Conservation (phyloP, 192 early-diverging fungal genomes). For the Blastocladiella britannica region DNA sequence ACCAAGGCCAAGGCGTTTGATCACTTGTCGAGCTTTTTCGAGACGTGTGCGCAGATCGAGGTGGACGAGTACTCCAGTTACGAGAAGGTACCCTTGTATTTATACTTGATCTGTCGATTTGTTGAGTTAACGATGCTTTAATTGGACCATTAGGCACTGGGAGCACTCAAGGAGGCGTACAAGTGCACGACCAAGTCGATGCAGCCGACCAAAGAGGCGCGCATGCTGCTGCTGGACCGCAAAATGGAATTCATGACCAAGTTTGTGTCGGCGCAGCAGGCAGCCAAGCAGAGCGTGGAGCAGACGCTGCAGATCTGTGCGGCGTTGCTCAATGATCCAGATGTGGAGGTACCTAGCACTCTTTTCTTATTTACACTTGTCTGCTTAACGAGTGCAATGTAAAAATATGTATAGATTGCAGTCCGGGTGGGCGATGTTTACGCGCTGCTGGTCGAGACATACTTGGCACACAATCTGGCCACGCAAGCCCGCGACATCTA, state of each 20-base stretch:
- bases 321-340: constrained; percentile 16
- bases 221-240: constrained; percentile 2
- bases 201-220: constrained; percentile 6
- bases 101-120: neutral
- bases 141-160: constrained; percentile 24
- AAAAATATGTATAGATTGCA: constrained; percentile 13
- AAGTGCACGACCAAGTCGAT: constrained; percentile 14
- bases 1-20: constrained; percentile 31
- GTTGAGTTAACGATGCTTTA: no score
- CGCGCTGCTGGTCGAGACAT: constrained; percentile 25
- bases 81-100: constrained; percentile 19
- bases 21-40: constrained; percentile 25
- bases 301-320: constrained; percentile 21
- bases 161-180: constrained; percentile 19
- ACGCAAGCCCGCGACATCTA: neutral
- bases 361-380: no score
- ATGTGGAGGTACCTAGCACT: constrained; percentile 19
- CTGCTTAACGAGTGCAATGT: no score
- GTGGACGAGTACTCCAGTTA: constrained; percentile 42
- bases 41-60: constrained; percentile 31
- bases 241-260: constrained; percentile 12
- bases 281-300: constrained; percentile 11
- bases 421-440: constrained; percentile 30
- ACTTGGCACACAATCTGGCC: neutral
- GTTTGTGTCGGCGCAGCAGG: constrained; percentile 17